A percentile compares a stretch with the other conserved stretches of the same genome.
Conservation (phyloP, 805 yeast genomes). For the Wickerhamia fluorescens region DNA sequence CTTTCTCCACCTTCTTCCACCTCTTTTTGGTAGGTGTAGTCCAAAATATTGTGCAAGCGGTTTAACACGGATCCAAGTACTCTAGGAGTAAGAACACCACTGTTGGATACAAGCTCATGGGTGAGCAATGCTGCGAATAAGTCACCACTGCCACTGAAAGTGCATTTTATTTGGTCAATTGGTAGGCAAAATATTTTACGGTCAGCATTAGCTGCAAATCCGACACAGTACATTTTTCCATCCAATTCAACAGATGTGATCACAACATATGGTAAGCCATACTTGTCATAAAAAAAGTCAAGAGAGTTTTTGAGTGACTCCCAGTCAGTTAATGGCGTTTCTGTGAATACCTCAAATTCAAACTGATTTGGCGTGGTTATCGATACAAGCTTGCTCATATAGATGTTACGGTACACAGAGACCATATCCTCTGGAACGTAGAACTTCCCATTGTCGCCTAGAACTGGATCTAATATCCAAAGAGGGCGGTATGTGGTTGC, state of each 20-base stretch:
- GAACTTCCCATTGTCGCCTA: constrained; percentile 83
- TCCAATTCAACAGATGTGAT: constrained; percentile 49
- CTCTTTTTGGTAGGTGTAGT: constrained; percentile 19
- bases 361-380: constrained; percentile 70
- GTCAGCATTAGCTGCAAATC: constrained; percentile 13
- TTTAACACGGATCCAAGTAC: constrained; percentile 20
- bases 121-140: constrained; percentile 52
- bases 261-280: constrained; percentile 45
- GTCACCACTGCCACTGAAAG: constrained; percentile 73
- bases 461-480: constrained; percentile 82
- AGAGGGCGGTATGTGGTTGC: constrained; percentile 26
- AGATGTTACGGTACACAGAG: constrained; percentile 43
- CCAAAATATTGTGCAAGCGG: constrained; percentile 23
- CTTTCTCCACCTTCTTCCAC: constrained; percentile 5
- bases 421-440: constrained; percentile 62
- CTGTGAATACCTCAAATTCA: constrained; percentile 59
- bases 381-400: constrained; percentile 37
- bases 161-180: constrained; percentile 47
- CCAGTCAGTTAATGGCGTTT: constrained; percentile 32
- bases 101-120: too few relatives aligned
- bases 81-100: too few relatives aligned
- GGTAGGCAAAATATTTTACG: constrained; percentile 28
- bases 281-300: constrained; percentile 33
- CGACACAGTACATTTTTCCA: constrained; percentile 33
- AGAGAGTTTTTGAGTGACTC: constrained; percentile 33